These are phyloP conservation scores for Coix lacrymajobi DNA, from an alignment of 176 grass and related monocot species.

Conservation along the genomic window DNA sequence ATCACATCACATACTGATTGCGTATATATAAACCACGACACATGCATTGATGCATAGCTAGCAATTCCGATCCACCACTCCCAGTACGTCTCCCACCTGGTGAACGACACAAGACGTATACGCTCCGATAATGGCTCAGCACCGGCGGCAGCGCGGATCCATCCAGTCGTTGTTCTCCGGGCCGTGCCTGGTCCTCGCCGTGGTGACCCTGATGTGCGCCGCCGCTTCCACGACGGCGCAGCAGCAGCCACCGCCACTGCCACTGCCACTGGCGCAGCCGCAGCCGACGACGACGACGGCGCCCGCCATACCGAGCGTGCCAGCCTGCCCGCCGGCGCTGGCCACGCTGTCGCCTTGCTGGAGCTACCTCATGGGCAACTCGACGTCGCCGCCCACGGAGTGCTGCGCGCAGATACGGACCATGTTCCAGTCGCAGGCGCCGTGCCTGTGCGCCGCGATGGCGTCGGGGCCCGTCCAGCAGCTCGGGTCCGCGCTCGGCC, in stretches of 20 bases:
- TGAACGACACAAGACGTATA: neutral
- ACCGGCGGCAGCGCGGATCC: neutral
- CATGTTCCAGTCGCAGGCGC: conserved; percentile 55
- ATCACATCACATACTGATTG: neutral
- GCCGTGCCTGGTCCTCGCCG: conserved; percentile 19
- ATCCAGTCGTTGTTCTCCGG: neutral
- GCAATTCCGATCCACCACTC: neutral
- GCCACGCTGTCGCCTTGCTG: conserved; percentile 52
- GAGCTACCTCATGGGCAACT: conserved; percentile 58
- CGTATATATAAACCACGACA: conserved; percentile 3
- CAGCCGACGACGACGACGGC: neutral
- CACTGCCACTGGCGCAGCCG: neutral
- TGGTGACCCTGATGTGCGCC: neutral
- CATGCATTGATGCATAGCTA: neutral
- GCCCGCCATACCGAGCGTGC: neutral
- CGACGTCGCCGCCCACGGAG: conserved; percentile 48
- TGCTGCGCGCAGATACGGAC: conserved; percentile 52
- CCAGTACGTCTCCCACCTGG: neutral
- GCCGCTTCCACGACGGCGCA: conserved; percentile 38
- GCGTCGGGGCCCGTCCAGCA: conserved; percentile 15
- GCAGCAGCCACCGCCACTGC: neutral
- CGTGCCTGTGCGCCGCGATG: conserved; percentile 57
- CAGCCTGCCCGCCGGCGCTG: conserved; percentile 39
- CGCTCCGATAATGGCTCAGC: neutral
- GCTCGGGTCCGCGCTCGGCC: conserved; percentile 41